Evolutionary conservation across 768 basidiomycete species (phyloP), one percentile per base, ranked within the genome.

Genomic region (Piloderma croceum): DNA sequence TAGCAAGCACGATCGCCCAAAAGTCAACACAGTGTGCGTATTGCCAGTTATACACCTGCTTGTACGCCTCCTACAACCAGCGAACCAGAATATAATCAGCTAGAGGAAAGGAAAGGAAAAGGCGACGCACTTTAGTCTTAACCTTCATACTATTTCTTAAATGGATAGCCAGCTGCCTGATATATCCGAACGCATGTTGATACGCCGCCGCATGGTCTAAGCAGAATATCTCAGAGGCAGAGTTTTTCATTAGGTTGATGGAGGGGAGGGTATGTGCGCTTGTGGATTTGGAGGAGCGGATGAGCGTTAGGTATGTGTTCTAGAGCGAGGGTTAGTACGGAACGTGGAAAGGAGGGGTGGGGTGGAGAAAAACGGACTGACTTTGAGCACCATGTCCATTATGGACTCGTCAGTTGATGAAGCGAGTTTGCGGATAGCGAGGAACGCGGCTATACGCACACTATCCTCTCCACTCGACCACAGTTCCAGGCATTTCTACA

Each of bases 21-120:
- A 98, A 98, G 67, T 99, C 96, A 48, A 99, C 69, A 43, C 81
- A 89, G 59, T 99, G 96, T 3, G 83, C 86, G 50, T 84, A 97
- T 65, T 97, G 96, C 96, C 96, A 99, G 64, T 97, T 99, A 65
- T 99, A 96, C 17, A 99, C 94, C 52, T 86, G 83, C 60, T 83
- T 84, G 65, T 86, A 93, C 7, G 90, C 81, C 50, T 98, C 92
- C 83, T 90, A 59, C 17, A 42, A 38, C n/a, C 24, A 36, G 6
- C 24, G 27, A n/a, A 44, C 20, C 39, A 33, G 35, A 41, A 42
- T 34, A 34, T 37, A 43, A 36, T 43, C 34, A 49, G 11, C 46
- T 49, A 6, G 44, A 42, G 15, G 3, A 44, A 31, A 17, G 40
- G 11, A 31, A 32, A 7, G 18, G 19, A 24, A 7, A 18, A 12